A percentile compares a stretch with the other conserved stretches of the same genome.
Conservation (phyloP, 768 basidiomycete genomes). For the Rhodotorula toruloides region DNA sequence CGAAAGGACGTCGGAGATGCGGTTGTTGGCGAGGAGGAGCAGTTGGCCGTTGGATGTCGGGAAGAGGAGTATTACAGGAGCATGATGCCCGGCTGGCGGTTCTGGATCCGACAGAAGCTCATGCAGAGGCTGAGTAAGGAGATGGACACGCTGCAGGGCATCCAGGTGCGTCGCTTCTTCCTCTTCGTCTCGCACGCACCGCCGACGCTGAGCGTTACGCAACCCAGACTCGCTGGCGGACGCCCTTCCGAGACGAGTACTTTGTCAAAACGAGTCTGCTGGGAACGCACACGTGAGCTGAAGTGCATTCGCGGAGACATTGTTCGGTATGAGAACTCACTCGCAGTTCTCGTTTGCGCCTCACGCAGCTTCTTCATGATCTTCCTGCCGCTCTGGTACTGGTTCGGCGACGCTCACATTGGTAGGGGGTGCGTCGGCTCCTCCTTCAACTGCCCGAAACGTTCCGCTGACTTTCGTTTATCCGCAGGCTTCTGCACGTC, state of each 20-base stretch:
- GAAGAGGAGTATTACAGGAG: not conserved
- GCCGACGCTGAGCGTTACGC: too few relatives aligned
- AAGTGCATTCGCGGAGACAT: not conserved
- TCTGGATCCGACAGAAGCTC: slow-evolving; percentile 19
- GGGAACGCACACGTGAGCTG: slow-evolving; percentile 62
- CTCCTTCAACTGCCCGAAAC: not conserved
- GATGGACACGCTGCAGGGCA: slow-evolving; percentile 16
- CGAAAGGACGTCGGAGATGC: too few relatives aligned
- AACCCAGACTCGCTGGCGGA: slow-evolving; percentile 14
- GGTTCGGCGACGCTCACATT: slow-evolving; percentile 70
- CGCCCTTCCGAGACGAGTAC: slow-evolving; percentile 56
- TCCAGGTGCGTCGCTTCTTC: slow-evolving; percentile 28
- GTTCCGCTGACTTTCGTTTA: not conserved
- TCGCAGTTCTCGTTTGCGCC: too few relatives aligned
- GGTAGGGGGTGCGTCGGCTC: slow-evolving; percentile 59
- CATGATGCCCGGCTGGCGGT: slow-evolving; percentile 33
- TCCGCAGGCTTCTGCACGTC: slow-evolving; percentile 31
- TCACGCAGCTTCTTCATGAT: slow-evolving; percentile 63
- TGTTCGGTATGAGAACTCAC: not conserved
- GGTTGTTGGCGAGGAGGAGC: too few relatives aligned
- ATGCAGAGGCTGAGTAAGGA: slow-evolving; percentile 31
- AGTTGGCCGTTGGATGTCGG: slow-evolving; percentile 9
- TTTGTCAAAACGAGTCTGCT: slow-evolving; percentile 76
- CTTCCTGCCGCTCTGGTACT: slow-evolving; percentile 75
- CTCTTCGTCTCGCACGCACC: not conserved